A percentile compares a stretch with the other conserved stretches of the same genome.
Conservation (phyloP, 768 basidiomycete species). For the Dioszegia aurantiaca region DNA sequence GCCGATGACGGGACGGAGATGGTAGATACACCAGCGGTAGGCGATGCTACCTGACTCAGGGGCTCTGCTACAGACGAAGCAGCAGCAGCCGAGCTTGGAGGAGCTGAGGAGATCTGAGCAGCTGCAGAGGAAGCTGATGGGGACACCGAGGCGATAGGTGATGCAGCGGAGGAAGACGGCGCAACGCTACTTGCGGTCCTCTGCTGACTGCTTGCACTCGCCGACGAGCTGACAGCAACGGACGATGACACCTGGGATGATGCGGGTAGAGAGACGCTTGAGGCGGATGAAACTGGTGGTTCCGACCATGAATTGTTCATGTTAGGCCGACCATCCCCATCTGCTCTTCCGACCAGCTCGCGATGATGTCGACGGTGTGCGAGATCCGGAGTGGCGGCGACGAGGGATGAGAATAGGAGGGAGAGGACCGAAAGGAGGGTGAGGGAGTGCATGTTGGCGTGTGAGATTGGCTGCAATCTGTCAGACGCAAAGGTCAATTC, state of each 20-base stretch:
- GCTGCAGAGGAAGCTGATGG: neutral
- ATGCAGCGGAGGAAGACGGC: neutral
- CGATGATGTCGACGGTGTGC: constrained; percentile 5
- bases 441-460: constrained; percentile 3
- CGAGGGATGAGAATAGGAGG: constrained; percentile 3
- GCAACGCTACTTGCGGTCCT: neutral
- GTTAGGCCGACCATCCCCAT: constrained; percentile 4
- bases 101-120: neutral
- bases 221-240: neutral
- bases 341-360: constrained; percentile 3
- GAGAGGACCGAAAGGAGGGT: constrained; percentile 15
- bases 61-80: constrained; percentile 6
- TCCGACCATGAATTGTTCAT: constrained; percentile 12
- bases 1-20: constrained; percentile 7
- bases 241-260: neutral
- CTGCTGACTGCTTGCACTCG: neutral
- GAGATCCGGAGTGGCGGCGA: constrained; percentile 2
- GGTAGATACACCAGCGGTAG: neutral
- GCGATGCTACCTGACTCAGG: neutral
- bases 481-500: too few relatives aligned
- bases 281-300: constrained; percentile 1
- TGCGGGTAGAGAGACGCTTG: neutral
- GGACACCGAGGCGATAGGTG: neutral
- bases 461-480: neutral
- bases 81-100: constrained; percentile 7